Evolutionary conservation across 257 asterid genomes (phyloP), one percentile per base, ranked within the genome.

Genomic region (Penstemon davidsonii): DNA sequence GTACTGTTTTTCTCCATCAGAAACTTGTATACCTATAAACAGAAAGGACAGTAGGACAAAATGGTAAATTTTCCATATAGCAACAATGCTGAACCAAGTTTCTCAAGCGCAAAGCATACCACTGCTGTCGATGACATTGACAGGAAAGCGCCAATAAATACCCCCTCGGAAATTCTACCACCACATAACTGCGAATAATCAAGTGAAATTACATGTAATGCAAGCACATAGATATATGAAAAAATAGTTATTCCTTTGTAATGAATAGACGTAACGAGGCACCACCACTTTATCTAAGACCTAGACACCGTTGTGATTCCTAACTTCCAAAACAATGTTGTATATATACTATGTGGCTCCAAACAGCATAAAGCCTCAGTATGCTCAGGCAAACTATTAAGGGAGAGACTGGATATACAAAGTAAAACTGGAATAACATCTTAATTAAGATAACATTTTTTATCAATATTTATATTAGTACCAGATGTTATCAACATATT

Each of bases 121-220:
- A 94, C 99, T 47, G 99, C 97, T 13, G 97, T 94, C 37, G 99
- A 94, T 68, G 99, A 94, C 97, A 94, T 94, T 33, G 99, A 94
- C 65, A 94, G 96, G 79, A 94, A 91, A 40, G 93, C 90, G 50
- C 99, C 99, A 11, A 94, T 87, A 76, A 94, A 94, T 51, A 94
- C 87, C 44, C 99, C 99, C 82, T 94, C 99, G 9, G 99, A 94
- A 76, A 91, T 73, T 82, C 85, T 81, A 73, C 95, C 99, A 46
- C 99, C 99, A 70, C 97, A 91, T 76, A 90, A 82, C 99, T 94
- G 86, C 86, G 82, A 68, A 71, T 44, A 70, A 75, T 52, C 62
- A 73, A 62, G 65, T 56, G 50, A 65, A 70, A 59, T 52, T 36
- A 54, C 74, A 45, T 62, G 52, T 44, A 62, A 67, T 36, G 58